phyloP scores from a whole-genome alignment of 257 asterid species.

The Eustoma russellianum region DNA sequence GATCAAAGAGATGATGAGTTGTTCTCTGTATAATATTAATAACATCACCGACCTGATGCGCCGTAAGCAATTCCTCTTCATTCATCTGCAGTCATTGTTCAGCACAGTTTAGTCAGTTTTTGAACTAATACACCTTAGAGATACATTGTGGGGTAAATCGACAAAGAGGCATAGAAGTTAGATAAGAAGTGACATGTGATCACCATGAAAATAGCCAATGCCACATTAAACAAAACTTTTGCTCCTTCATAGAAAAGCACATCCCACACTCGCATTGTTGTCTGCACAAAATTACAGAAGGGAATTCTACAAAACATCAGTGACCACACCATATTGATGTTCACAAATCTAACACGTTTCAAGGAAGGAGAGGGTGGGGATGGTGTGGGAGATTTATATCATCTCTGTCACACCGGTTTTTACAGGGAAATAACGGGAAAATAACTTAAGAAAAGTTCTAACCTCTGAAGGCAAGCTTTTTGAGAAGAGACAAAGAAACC shows the following conservation, averaged over 20 bases:
- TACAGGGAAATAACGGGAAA: too few species aligned
- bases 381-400: too few species aligned
- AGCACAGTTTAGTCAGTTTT: not conserved
- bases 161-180: not conserved
- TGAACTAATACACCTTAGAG: too few species aligned
- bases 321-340: too few species aligned
- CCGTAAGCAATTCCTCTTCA: conserved; percentile 67
- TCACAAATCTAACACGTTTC: too few species aligned
- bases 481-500: conserved; percentile 93
- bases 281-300: conserved; percentile 37
- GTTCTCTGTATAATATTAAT: conserved; percentile 79
- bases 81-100: conserved; percentile 58
- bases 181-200: not conserved
- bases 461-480: conserved; percentile 99
- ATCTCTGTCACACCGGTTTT: too few species aligned
- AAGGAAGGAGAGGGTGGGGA: too few species aligned
- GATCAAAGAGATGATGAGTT: conserved; percentile 84
- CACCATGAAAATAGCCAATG: conserved; percentile 89
- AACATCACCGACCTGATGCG: conserved; percentile 89
- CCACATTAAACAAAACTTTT: conserved; percentile 70
- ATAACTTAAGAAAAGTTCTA: not conserved
- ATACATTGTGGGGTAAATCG: too few species aligned
- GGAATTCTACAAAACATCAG: not conserved
- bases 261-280: conserved; percentile 93
- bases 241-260: conserved; percentile 98